Percentiles rank a stretch among this genome's conserved stretches.
Evolutionary conservation across 257 asterid species (phyloP).

Genomic region (Rhazya stricta): DNA sequence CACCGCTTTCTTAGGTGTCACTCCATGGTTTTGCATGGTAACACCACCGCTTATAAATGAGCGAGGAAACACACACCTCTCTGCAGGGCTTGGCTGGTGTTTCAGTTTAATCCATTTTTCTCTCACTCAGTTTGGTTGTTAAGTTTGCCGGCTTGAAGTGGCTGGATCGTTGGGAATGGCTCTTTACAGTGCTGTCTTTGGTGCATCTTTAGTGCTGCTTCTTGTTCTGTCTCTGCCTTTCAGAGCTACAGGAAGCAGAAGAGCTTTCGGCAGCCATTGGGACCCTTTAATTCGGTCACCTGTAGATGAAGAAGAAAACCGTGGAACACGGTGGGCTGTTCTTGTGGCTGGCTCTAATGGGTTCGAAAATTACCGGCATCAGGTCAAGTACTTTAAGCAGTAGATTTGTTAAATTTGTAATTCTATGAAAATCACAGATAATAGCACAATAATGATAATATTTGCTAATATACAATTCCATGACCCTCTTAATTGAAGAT

Average conservation of each 20-base stretch:
- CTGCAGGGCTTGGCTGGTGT: neutral
- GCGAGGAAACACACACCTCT: neutral
- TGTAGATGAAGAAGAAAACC: constrained; percentile 30
- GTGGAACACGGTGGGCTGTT: constrained; percentile 77
- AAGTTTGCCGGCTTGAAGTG: neutral
- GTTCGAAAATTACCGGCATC: constrained; percentile 79
- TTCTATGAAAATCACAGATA: neutral
- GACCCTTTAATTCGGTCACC: constrained; percentile 73
- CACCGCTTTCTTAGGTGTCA: constrained; percentile 44
- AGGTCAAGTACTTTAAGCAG: constrained; percentile 33
- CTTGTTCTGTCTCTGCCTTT: constrained; percentile 24
- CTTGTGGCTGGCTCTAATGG: constrained; percentile 94
- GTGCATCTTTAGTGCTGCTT: constrained; percentile 25
- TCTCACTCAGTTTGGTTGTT: neutral
- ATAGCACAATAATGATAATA: neutral
- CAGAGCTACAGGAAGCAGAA: constrained; percentile 17
- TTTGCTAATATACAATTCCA: too few relatives aligned
- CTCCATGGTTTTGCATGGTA: constrained; percentile 55
- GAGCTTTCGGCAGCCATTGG: constrained; percentile 32
- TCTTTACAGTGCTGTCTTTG: constrained; percentile 11
- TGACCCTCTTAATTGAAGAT: neutral
- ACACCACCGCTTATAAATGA: constrained; percentile 12
- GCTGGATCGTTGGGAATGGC: constrained; percentile 30
- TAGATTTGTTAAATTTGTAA: neutral
- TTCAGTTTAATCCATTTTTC: neutral